Evolutionary conservation across 2,329 filamentous ascomycete species (phyloP), one percentile per base, ranked within the genome.

Genomic region (Trichoderma atrobrunneum): DNA sequence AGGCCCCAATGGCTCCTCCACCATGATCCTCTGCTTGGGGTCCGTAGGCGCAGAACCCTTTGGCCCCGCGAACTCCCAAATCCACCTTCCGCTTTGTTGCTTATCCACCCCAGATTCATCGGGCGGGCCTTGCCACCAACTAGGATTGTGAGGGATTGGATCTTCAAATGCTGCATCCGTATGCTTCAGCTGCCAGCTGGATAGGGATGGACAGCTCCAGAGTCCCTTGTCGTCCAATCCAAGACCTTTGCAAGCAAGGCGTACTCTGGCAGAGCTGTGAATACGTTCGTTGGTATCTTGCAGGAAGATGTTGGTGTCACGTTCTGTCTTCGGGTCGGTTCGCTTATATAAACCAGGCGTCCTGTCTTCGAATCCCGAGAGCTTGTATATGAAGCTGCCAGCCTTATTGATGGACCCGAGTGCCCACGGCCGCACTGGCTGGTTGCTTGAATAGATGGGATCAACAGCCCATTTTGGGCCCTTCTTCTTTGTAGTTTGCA

Each of bases 201-300:
- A 77, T 8, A 88, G 79, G 0, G 87, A 83, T 0, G 82, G 76
- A 21, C 84, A 86, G 18, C 79, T 78, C 85, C 87, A 89, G n/a
- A 81, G 72, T 1, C 76, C 79, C 28, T 79, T 77, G 75, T 89
- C 87, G 73, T 88, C 83, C 36, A 86, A 79, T 0, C 83, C 85
- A 3, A 87, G 81, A 2, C 87, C 87, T 65, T 83, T 77, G 72
- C 85, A 85, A 2, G 85, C 84, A 16, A 89, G 82, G 4, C 87
- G 84, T n/a, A 87, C 81, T 1, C 87, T 83, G 1, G 87, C 87
- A 2, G 85, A 87, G 73, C 84, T 84, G 76, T 89, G 87, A 39
- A 89, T 83, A 10, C 85, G 83, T 78, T 89, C 87, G 75, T 88
- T 87, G 11, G 87, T 89, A 73, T 86, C 82, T 66, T 83, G 76